Conservation (phyloP, 2,329 filamentous ascomycete species). For the Sarocladiaceae sp. region DNA sequence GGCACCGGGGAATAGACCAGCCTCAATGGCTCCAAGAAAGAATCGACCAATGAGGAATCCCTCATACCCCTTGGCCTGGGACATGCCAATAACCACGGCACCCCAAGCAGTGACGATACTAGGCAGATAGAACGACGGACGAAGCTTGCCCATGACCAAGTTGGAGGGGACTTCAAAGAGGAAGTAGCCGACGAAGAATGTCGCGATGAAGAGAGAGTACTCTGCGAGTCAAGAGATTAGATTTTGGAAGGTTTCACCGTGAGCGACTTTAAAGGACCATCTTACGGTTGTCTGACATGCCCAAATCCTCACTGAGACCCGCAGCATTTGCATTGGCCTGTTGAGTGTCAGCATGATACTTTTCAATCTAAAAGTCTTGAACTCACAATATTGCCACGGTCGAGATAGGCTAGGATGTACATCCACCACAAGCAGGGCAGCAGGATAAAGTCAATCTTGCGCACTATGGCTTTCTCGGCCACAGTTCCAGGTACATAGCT, state of each 20-base stretch:
- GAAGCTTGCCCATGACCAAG: constrained; percentile 33
- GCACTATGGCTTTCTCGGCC: constrained; percentile 29
- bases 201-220: background rate
- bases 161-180: constrained; percentile 38
- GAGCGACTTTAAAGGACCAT: background rate
- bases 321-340: constrained; percentile 5
- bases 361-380: background rate
- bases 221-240: background rate
- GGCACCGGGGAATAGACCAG: constrained; percentile 42
- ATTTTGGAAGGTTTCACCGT: background rate
- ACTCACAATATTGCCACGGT: constrained; percentile 11
- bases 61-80: constrained; percentile 33
- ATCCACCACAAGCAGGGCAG: constrained; percentile 38
- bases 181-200: constrained; percentile 30
- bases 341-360: background rate
- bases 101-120: constrained; percentile 15
- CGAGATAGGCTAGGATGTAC: constrained; percentile 13
- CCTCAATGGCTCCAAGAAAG: constrained; percentile 41
- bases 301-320: background rate
- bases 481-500: background rate
- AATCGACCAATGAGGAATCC: constrained; percentile 39
- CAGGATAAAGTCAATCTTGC: constrained; percentile 40
- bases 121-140: constrained; percentile 23
- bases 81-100: constrained; percentile 37
- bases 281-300: background rate